Percentiles rank a stretch among this genome's conserved stretches.
phyloP scores from a whole-genome alignment of 768 basidiomycete genomes.

The Strobilomyces confusus region DNA sequence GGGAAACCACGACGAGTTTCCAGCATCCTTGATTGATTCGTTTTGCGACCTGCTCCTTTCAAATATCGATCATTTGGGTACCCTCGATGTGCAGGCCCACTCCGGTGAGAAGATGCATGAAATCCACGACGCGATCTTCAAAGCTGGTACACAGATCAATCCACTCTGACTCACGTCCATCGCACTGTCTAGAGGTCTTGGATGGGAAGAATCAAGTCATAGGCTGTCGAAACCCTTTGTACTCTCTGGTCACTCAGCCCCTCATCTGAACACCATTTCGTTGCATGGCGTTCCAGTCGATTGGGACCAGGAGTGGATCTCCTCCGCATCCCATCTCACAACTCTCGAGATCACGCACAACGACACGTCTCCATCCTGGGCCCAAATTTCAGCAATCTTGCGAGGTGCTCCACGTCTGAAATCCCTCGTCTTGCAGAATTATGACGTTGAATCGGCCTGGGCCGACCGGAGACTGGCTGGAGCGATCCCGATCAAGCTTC shows the following conservation, averaged over 20 bases:
- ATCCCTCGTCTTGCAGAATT: neutral
- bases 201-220: neutral
- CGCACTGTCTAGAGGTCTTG: no score
- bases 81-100: neutral
- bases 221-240: no score
- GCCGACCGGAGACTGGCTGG: neutral
- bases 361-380: neutral
- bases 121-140: neutral
- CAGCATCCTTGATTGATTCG: no score
- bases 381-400: neutral
- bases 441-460: neutral
- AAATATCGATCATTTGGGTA: neutral
- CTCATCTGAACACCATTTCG: neutral
- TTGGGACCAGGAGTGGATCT: no score
- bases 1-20: neutral
- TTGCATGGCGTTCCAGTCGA: neutral
- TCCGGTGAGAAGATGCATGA: rapidly evolving
- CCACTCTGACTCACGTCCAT: no score
- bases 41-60: neutral
- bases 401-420: neutral
- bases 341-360: neutral
- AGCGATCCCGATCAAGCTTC: neutral
- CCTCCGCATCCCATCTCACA: no score
- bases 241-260: neutral
- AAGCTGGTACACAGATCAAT: neutral